Conservation (phyloP, 306 rosid species). For the Rosa persica region DNA sequence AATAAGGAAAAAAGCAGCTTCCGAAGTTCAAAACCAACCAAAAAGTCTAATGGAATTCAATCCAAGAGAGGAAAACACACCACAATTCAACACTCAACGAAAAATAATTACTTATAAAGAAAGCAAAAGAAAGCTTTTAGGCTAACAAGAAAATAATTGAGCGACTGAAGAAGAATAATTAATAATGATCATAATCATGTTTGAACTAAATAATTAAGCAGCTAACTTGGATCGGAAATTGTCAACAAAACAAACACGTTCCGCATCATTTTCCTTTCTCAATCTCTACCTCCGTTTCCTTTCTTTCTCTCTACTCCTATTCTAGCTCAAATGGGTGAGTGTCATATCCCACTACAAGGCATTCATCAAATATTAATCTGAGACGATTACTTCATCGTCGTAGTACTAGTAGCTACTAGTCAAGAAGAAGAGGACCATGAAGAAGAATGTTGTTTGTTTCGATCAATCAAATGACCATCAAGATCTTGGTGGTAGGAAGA, state of each 20-base stretch:
- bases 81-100: not conserved
- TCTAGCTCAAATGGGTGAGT: slow-evolving; percentile 12
- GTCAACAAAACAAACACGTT: slow-evolving; percentile 14
- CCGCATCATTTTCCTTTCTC: slow-evolving; percentile 16
- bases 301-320: not conserved
- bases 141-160: slow-evolving; percentile 12
- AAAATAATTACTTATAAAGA: not conserved
- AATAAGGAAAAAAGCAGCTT: slow-evolving; percentile 50
- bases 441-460: slow-evolving; percentile 20
- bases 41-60: slow-evolving; percentile 31
- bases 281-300: slow-evolving; percentile 1
- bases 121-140: slow-evolving; percentile 13
- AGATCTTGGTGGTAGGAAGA: slow-evolving; percentile 97
- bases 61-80: slow-evolving; percentile 21
- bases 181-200: slow-evolving; percentile 1
- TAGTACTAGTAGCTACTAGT: not conserved
- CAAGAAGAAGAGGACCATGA: slow-evolving; percentile 15
- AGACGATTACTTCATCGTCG: not conserved
- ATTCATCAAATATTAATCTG: slow-evolving; percentile 2
- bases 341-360: slow-evolving; percentile 4
- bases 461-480: slow-evolving; percentile 34
- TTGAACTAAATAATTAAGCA: slow-evolving; percentile 15
- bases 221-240: not conserved
- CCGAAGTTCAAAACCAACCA: slow-evolving; percentile 46
- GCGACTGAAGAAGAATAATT: slow-evolving; percentile 7